Evolutionary conservation across 2,329 filamentous ascomycete genomes (phyloP).

Genomic region (Neoascochyta sp.): DNA sequence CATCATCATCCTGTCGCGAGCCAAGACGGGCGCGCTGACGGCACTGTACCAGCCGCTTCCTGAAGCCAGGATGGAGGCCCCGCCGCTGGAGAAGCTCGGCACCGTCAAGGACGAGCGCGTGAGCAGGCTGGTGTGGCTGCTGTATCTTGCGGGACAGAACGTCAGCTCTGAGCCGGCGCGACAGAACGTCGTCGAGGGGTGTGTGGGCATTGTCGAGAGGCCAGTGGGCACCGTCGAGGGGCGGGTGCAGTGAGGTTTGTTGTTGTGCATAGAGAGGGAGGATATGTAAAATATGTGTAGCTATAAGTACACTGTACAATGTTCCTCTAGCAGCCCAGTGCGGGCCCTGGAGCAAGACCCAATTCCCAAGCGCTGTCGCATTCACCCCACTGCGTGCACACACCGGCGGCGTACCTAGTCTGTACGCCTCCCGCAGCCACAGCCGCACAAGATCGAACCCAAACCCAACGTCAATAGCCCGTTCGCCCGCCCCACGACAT

Average conservation of each 20-base stretch:
- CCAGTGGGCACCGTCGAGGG: conserved; percentile 83
- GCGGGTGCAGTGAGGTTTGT: conserved; percentile 64
- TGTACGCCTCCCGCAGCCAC: too few species aligned
- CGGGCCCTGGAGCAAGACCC: too few species aligned
- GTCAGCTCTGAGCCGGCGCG: conserved; percentile 82
- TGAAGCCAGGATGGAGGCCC: conserved; percentile 33
- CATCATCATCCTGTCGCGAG: conserved; percentile 70
- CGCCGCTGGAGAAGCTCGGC: conserved; percentile 60
- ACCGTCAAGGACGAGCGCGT: conserved; percentile 74
- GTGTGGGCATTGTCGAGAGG: conserved; percentile 82
- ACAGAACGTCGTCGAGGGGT: conserved; percentile 77
- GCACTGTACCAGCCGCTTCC: conserved; percentile 32
- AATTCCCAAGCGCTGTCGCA: too few species aligned
- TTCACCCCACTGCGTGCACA: too few species aligned
- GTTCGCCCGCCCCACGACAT: too few species aligned
- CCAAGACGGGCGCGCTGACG: conserved; percentile 57
- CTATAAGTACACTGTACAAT: too few species aligned
- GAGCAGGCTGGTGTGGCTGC: conserved; percentile 78
- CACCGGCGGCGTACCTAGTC: too few species aligned
- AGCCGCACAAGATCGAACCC: too few species aligned
- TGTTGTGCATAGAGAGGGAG: too few species aligned
- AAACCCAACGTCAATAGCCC: too few species aligned
- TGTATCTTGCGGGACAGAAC: conserved; percentile 81
- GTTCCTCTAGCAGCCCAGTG: too few species aligned
- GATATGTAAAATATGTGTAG: too few species aligned